phyloP scores from a whole-genome alignment of 495 filamentous ascomycete species.

The Podospora appendiculata region DNA sequence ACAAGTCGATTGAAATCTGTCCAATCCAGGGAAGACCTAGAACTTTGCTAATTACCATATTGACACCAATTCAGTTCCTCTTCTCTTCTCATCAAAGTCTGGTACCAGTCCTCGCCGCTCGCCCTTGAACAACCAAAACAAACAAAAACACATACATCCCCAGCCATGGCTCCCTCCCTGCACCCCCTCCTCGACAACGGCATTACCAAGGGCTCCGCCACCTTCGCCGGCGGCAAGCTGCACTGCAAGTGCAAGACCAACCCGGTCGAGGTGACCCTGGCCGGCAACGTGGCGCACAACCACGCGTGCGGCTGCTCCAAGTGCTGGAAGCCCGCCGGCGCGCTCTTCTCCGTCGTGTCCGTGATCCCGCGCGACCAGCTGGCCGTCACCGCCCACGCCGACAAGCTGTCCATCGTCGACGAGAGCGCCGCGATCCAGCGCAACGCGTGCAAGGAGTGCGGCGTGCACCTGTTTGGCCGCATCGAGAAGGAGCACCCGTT shows the following conservation, averaged over 20 bases:
- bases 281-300: constrained; percentile 51
- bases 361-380: constrained; percentile 43
- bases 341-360: constrained; percentile 53
- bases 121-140: neutral
- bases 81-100: neutral
- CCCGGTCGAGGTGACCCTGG: constrained; percentile 44
- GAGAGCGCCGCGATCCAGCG: constrained; percentile 45
- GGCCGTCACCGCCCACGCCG: constrained; percentile 39
- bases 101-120: neutral
- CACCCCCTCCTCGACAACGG: constrained; percentile 55
- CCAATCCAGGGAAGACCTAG: neutral
- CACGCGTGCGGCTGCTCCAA: constrained; percentile 60
- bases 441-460: constrained; percentile 48
- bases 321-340: constrained; percentile 52
- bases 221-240: constrained; percentile 46
- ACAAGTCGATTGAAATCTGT: neutral
- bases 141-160: neutral
- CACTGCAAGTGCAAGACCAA: constrained; percentile 44
- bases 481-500: constrained; percentile 55
- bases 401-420: constrained; percentile 49
- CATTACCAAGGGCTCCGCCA: constrained; percentile 32
- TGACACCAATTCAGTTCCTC: neutral
- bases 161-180: constrained; percentile 35
- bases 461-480: constrained; percentile 49
- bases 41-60: too few species aligned